Evolutionary conservation across 345 rosid species (phyloP).

Genomic region (Syzygium jambos): DNA sequence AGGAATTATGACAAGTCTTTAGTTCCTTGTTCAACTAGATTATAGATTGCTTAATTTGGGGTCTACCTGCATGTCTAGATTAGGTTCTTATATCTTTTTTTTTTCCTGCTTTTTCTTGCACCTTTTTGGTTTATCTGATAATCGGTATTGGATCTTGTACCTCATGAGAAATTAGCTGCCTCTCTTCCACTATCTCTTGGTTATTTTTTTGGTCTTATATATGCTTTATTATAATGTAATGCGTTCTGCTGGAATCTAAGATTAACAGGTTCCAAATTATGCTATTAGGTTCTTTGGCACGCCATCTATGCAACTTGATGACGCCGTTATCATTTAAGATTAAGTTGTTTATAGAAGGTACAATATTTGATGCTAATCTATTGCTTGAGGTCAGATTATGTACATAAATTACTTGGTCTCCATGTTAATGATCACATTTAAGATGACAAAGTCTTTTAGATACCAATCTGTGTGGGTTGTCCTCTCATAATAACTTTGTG

Average conservation of each 20-base stretch:
- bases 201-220: constrained; percentile 3
- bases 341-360: constrained; percentile 56
- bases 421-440: constrained; percentile 29
- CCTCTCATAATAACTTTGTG: constrained; percentile 45
- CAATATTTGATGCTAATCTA: constrained; percentile 25
- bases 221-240: constrained; percentile 18
- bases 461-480: constrained; percentile 2
- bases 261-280: constrained; percentile 57
- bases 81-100: not conserved
- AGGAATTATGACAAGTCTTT: not conserved
- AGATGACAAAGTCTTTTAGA: constrained; percentile 4
- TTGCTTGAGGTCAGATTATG: constrained; percentile 15
- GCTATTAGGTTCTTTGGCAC: constrained; percentile 66
- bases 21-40: not conserved
- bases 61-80: not conserved
- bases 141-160: not conserved
- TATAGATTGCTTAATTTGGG: not conserved
- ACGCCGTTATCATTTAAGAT: constrained; percentile 61
- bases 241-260: constrained; percentile 22
- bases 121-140: not conserved
- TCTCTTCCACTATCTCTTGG: not conserved
- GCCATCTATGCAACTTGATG: constrained; percentile 67
- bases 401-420: constrained; percentile 21
- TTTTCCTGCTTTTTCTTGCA: not conserved
- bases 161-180: not conserved